Conservation (phyloP, 371 early-diverging fungal genomes). For the Mortierella sp. region DNA sequence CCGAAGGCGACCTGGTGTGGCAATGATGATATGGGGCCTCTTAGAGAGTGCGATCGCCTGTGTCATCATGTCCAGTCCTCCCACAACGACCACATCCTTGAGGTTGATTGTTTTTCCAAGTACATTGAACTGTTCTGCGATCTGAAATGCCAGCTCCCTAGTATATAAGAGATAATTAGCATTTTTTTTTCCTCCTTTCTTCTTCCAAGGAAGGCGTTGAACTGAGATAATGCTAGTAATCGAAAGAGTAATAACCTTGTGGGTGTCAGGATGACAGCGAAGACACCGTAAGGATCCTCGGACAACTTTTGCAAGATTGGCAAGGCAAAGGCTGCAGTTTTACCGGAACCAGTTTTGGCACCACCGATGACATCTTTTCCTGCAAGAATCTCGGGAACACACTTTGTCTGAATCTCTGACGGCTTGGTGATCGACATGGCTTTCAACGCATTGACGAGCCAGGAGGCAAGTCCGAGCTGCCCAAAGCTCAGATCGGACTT, state of each 20-base stretch:
- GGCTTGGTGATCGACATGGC: conserved; percentile 88
- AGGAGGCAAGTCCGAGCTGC: conserved; percentile 79
- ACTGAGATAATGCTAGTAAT: too few species aligned
- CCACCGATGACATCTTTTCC: conserved; percentile 95
- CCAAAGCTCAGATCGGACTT: conserved; percentile 57
- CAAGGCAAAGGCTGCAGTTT: conserved; percentile 99
- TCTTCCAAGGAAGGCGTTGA: too few species aligned
- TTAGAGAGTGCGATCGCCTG: conserved; percentile 90
- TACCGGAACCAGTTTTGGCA: conserved; percentile 99
- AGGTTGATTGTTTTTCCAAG: conserved; percentile 93
- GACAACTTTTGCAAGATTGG: conserved; percentile 96
- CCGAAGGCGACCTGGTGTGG: conserved; percentile 97
- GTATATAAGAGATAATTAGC: too few species aligned
- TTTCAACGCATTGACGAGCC: conserved; percentile 84
- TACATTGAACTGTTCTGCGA: conserved; percentile 95
- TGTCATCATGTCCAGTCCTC: conserved; percentile 94
- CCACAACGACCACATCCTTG: conserved; percentile 92
- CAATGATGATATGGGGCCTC: conserved; percentile 96
- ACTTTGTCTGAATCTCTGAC: conserved; percentile 95
- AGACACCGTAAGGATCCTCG: conserved; percentile 94
- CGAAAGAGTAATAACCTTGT: conserved; percentile 73
- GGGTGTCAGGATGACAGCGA: conserved; percentile 96
- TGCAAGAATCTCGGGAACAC: conserved; percentile 80
- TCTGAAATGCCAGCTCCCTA: conserved; percentile 96
- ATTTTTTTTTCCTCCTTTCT: too few species aligned